These are phyloP conservation scores for Toxoplasma gondii DNA, from an alignment of 169 alveolate genomes.

Conservation along the genomic window DNA sequence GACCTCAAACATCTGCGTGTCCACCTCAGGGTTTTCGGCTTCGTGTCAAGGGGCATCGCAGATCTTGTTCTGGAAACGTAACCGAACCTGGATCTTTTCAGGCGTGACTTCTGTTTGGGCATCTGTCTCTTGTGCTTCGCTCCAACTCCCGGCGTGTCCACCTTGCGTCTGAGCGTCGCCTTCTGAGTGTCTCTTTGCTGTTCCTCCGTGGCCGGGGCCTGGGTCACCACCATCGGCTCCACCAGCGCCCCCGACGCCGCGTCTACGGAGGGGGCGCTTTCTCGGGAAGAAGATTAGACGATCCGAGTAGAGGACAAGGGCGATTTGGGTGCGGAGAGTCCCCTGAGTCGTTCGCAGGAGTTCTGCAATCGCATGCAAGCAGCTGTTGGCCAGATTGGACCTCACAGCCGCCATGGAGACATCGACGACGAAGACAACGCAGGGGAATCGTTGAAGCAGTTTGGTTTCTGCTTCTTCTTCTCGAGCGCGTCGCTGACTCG, in stretches of 20 bases:
- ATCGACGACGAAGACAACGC: constrained; percentile 61
- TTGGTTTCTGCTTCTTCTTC: neutral
- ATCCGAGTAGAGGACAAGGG: constrained; percentile 57
- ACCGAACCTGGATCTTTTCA: neutral
- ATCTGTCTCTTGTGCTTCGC: neutral
- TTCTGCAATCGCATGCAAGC: constrained; percentile 51
- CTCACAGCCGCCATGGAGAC: constrained; percentile 34
- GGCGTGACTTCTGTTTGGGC: constrained; percentile 28
- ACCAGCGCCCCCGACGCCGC: neutral
- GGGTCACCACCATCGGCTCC: neutral
- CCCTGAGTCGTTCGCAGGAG: constrained; percentile 40
- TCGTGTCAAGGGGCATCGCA: no score
- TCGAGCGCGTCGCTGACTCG: neutral
- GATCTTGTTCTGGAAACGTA: no score
- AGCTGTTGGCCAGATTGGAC: constrained; percentile 47
- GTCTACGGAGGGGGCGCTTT: neutral
- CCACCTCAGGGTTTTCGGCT: no score
- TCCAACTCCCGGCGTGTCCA: neutral
- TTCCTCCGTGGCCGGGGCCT: neutral
- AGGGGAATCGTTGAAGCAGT: constrained; percentile 32
- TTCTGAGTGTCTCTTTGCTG: no score
- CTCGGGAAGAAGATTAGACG: constrained; percentile 44
- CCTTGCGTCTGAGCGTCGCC: neutral
- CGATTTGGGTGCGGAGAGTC: constrained; percentile 47
- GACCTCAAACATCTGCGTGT: no score